Evolutionary conservation across 2,329 filamentous ascomycete species (phyloP), one percentile per base, ranked within the genome.

Genomic region (Sporothrix pseudoabietina): DNA sequence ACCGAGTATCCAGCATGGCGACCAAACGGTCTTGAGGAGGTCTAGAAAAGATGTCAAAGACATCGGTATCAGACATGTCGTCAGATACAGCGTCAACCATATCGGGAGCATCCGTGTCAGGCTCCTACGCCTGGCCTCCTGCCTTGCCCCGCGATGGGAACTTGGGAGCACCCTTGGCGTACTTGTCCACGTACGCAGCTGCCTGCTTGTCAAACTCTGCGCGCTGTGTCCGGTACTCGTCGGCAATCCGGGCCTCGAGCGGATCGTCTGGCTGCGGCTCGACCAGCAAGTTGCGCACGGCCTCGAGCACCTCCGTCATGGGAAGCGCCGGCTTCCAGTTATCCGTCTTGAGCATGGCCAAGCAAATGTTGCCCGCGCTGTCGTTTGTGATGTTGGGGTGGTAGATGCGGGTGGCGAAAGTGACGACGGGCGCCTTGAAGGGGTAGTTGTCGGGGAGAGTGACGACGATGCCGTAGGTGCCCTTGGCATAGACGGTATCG

Each of bases 351-450:
- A 98, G 89, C 82, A 94, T 88, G 74, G 89, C 90, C 61, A 98
- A 86, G 83, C 94, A 98, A 89, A 98, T 93, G 83, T 87, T 91
- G 75, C 94, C 94, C 77, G 90, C 88, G 79, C 88, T 87, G 82
- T 97, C 94, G 86, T 97, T 96, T 79, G 91, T 94, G 74, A 98
- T 89, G 83, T 98, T 98, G 61, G 94, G 94, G 84, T 98, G 94
- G 87, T 97, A 98, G 85, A 97, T 92, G 83, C 94, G 95, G 70
- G 94, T 97, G 77, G 86, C 84, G 87, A 97, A 97, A 79, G 87
- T 89, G 77, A 97, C 87, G 74, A 87, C 85, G 19, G 94, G 94
- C 30, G 94, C 90, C 83, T 96, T 96, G 89, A 97, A 97, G 49
- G 94, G 94, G 85, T 97, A 97, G 79, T 94, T 91, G 77, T 85